Evolutionary conservation across 345 rosid genomes (phyloP).

Genomic region (Erucastrum elatum): DNA sequence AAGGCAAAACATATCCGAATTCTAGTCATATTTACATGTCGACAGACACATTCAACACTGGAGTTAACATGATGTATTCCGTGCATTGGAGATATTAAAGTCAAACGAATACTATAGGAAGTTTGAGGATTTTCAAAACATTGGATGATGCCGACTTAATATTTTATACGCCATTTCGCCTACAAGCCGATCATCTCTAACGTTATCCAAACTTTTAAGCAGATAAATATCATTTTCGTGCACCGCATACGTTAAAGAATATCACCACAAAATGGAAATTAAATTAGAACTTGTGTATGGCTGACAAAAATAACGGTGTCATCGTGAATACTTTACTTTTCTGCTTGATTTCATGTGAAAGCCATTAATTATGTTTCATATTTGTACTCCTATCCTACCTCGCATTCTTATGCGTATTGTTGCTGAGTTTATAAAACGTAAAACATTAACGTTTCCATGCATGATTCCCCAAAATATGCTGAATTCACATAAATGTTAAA

Average conservation of each 20-base stretch:
- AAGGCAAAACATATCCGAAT: not conserved
- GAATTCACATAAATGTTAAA: not conserved
- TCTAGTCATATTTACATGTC: not conserved
- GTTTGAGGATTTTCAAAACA: not conserved
- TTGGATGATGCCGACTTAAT: not conserved
- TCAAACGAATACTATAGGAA: not conserved
- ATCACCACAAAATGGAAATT: not conserved
- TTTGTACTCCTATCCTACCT: not conserved
- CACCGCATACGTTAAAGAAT: not conserved
- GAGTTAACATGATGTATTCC: not conserved
- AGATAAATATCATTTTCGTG: not conserved
- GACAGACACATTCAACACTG: not conserved
- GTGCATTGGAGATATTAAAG: not conserved
- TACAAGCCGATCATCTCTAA: not conserved
- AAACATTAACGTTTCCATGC: not conserved
- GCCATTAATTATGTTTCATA: not conserved
- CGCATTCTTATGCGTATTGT: not conserved
- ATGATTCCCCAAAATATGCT: not conserved
- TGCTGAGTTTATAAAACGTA: not conserved
- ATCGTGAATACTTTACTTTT: conserved; percentile 4
- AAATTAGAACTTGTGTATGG: not conserved
- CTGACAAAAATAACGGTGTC: not conserved
- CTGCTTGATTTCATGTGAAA: conserved; percentile 10
- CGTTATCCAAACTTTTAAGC: not conserved
- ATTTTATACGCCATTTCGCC: not conserved